A percentile compares a stretch with the other conserved stretches of the same genome.
Conservation (phyloP, 2,329 filamentous ascomycete genomes). For the Fusarium continuum region DNA sequence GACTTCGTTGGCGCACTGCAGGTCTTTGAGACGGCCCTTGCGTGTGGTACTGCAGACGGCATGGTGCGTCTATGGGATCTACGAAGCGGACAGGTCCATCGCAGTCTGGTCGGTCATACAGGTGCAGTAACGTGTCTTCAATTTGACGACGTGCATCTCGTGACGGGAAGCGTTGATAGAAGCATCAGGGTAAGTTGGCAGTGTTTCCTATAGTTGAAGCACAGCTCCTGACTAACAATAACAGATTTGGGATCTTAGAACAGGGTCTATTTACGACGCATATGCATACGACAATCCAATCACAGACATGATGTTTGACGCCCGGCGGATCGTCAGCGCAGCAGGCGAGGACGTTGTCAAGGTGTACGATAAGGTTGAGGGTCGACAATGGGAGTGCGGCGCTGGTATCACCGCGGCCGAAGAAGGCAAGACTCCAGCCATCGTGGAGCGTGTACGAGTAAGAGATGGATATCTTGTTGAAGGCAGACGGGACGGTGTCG, state of each 20-base stretch:
- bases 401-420: constrained; percentile 78
- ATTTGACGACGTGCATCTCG: constrained; percentile 94
- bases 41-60: constrained; percentile 95
- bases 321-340: constrained; percentile 86
- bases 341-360: constrained; percentile 95
- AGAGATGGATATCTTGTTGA: constrained; percentile 95
- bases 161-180: constrained; percentile 91
- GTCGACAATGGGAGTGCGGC: constrained; percentile 95
- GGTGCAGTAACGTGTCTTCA: constrained; percentile 93
- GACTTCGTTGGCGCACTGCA: constrained; percentile 96
- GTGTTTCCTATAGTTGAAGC: background rate
- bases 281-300: constrained; percentile 94
- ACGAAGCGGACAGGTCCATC: constrained; percentile 94
- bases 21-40: constrained; percentile 94
- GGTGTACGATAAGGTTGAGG: constrained; percentile 97
- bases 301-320: constrained; percentile 97
- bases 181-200: constrained; percentile 85
- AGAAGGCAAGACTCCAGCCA: constrained; percentile 69
- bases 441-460: constrained; percentile 87
- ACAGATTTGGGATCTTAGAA: constrained; percentile 99
- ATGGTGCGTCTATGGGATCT: constrained; percentile 98
- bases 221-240: constrained; percentile 34
- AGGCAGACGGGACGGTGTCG: constrained; percentile 84
- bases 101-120: constrained; percentile 94
- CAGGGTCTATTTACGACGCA: constrained; percentile 92